phyloP scores from a whole-genome alignment of 1,284 basidiomycete genomes.

The Trametes versicolor region DNA sequence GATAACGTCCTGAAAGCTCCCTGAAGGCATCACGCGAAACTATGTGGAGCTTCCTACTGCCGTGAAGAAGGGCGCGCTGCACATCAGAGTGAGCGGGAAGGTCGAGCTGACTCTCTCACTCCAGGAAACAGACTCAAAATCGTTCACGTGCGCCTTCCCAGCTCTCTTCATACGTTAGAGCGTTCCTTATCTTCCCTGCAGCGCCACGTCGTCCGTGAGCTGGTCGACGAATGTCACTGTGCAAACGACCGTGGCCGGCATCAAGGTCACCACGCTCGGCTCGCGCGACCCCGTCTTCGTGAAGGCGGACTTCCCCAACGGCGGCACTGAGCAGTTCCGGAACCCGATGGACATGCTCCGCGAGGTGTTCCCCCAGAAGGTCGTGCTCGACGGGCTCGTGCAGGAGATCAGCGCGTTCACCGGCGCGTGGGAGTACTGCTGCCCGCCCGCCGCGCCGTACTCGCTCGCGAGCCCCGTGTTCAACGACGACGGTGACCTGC shows the following conservation, averaged over 20 bases:
- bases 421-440: slow-evolving; percentile 44
- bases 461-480: slow-evolving; percentile 46
- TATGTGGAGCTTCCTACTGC: slow-evolving; percentile 42
- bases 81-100: slow-evolving; percentile 43
- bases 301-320: slow-evolving; percentile 23
- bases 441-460: slow-evolving; percentile 40
- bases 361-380: slow-evolving; percentile 30
- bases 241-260: slow-evolving; percentile 31
- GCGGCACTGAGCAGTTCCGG: slow-evolving; percentile 17
- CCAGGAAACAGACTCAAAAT: slow-evolving; percentile 24
- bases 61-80: slow-evolving; percentile 37
- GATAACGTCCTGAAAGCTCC: background rate
- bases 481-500: slow-evolving; percentile 44
- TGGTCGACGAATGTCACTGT: slow-evolving; percentile 38
- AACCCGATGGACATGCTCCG: slow-evolving; percentile 31
- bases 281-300: slow-evolving; percentile 29
- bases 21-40: slow-evolving; percentile 45
- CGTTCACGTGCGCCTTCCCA: slow-evolving; percentile 35
- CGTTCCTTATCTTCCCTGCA: slow-evolving; percentile 17
- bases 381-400: slow-evolving; percentile 39
- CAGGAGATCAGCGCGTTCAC: slow-evolving; percentile 43
- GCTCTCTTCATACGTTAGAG: no score
- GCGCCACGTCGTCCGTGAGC: slow-evolving; percentile 35
- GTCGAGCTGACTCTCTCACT: slow-evolving; percentile 40
- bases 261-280: slow-evolving; percentile 34